These are phyloP conservation scores for Gossypium arboreum DNA, from an alignment of 345 rosid species.

Conservation along the genomic window DNA sequence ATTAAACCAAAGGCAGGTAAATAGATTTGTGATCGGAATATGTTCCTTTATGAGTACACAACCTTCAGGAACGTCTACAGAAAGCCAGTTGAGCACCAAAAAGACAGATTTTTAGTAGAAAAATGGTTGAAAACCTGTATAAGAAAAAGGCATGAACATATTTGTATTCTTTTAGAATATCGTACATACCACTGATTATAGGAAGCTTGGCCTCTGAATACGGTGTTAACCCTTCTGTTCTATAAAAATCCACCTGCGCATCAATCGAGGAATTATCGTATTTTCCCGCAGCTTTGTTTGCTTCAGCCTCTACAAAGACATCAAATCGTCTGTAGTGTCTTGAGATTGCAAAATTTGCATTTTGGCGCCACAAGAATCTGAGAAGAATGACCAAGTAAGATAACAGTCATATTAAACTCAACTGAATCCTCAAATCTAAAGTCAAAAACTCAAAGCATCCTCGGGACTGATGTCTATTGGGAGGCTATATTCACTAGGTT, in stretches of 20 bases:
- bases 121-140: background rate
- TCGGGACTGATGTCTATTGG: background rate
- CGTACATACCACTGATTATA: conserved; percentile 69
- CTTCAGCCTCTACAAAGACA: conserved; percentile 82
- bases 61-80: conserved; percentile 93
- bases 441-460: background rate
- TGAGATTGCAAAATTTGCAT: conserved; percentile 74
- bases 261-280: conserved; percentile 78
- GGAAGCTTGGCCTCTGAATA: conserved; percentile 77
- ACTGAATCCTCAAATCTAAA: background rate
- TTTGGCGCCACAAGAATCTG: conserved; percentile 82
- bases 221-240: conserved; percentile 75
- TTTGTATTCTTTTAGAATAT: background rate
- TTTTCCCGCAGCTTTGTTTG: conserved; percentile 89
- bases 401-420: background rate
- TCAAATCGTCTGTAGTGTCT: conserved; percentile 86
- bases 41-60: conserved; percentile 83
- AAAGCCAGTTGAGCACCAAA: conserved; percentile 14
- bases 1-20: conserved; percentile 89
- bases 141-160: background rate
- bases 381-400: conserved; percentile 12
- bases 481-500: background rate
- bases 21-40: conserved; percentile 69
- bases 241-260: conserved; percentile 70
- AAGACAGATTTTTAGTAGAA: background rate